Base-by-base conservation (phyloP, 2,329 filamentous ascomycete genomes). In the Arthroderma uncinatum region DNA sequence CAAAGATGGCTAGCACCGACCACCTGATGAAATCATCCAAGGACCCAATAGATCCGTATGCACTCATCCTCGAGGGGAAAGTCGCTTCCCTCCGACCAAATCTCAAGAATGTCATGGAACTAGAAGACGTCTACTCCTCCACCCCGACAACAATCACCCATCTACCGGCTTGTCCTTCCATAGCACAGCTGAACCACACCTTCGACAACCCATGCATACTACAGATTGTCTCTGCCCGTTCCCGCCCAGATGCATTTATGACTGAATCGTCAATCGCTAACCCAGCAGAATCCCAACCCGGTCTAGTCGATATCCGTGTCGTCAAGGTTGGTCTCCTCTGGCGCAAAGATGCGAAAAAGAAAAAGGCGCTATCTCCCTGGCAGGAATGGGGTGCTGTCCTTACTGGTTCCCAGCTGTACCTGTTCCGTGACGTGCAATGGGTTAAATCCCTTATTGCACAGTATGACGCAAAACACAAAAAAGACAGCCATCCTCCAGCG, bases 301-400 rank as follows among this genome's bases (percentile, higher is more conserved):
- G 93, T 10, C 86, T 98, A 58, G 92, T 98, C 9, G 92, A 97
- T 71, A 95, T 98, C 68, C 95, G 95, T 64, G 87, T 97, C 48
- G 95, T 92, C 47, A 98, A 97, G 71, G 91, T 98, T 53, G 93
- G 93, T 2, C 76, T 95, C 1, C 71, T 98, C 33, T 98, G 93
- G 93, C 84, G 93, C 47, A 98, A 98, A 69, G 90, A 95, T 62
- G 76, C 80, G 1, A 96, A 95, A 74, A 95, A 92, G 73, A 92
- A 93, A 74, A 95, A 94, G 71, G 86, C 90, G 0, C 82, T 92
- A 44, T 96, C 92, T 9, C 92, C 93, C 1, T 98, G 93, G 93
- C 92, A 96, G 68, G 93, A 98, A 78, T 98, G 93, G 93, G 93
- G 93, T 55, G 93, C 90, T 23, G 87, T 98, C 58, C 79, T 98